These are phyloP conservation scores for Umbelopsis ramanniana DNA, from an alignment of 192 early-diverging fungal species.

Conservation along the genomic window DNA sequence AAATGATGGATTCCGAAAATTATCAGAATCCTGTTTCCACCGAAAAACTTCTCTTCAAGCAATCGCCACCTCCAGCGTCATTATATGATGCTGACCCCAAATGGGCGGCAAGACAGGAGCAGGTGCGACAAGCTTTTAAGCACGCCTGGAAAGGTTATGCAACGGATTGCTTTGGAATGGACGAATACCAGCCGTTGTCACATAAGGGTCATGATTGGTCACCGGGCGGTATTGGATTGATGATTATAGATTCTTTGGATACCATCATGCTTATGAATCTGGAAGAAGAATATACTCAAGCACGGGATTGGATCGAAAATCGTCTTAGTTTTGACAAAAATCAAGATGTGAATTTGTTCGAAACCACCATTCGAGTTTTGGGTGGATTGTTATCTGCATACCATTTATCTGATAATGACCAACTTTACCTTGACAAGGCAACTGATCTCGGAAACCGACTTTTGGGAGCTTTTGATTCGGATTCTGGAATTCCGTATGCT, in stretches of 20 bases:
- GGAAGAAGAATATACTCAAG: conserved; percentile 72
- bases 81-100: conserved; percentile 20
- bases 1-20: background rate
- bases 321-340: conserved; percentile 69
- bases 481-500: conserved; percentile 69
- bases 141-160: conserved; percentile 83
- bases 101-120: conserved; percentile 57
- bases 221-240: conserved; percentile 74
- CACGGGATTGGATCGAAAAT: conserved; percentile 62
- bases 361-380: conserved; percentile 85
- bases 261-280: conserved; percentile 82
- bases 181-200: conserved; percentile 83
- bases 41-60: conserved; percentile 24
- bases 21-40: background rate
- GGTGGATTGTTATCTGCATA: conserved; percentile 85
- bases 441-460: conserved; percentile 77
- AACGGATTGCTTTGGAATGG: conserved; percentile 80
- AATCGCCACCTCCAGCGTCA: conserved; percentile 25
- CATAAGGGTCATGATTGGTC: conserved; percentile 69
- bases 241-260: conserved; percentile 85
- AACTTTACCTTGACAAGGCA: conserved; percentile 70
- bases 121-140: conserved; percentile 70
- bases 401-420: conserved; percentile 71
- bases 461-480: conserved; percentile 68
- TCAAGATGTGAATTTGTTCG: conserved; percentile 77